Evolutionary conservation across 1,284 basidiomycete genomes (phyloP).

Genomic region (Somion occarium): DNA sequence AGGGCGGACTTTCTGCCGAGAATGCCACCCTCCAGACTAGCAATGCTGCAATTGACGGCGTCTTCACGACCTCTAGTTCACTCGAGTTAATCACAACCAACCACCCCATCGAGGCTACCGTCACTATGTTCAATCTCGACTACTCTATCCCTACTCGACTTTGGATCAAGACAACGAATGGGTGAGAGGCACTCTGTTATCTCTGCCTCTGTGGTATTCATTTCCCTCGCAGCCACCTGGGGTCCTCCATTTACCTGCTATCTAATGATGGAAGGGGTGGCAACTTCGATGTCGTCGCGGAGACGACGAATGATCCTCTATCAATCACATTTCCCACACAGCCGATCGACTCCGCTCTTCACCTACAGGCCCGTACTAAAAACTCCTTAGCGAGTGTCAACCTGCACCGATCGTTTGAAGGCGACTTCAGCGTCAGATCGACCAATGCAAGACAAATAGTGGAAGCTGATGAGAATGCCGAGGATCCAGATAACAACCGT

Average conservation of each 20-base stretch:
- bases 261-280: constrained; percentile 24
- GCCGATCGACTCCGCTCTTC: constrained; percentile 35
- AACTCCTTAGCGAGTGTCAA: constrained; percentile 27
- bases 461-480: constrained; percentile 2
- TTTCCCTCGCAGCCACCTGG: constrained; percentile 19
- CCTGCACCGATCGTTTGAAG: constrained; percentile 40
- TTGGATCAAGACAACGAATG: constrained; percentile 31
- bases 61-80: constrained; percentile 29
- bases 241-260: constrained; percentile 25
- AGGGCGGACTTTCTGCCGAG: constrained; percentile 32
- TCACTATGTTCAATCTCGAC: constrained; percentile 30
- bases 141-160: constrained; percentile 20
- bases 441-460: constrained; percentile 5
- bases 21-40: constrained; percentile 26
- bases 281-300: constrained; percentile 24
- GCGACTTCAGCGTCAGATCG: constrained; percentile 25
- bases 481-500: constrained; percentile 11
- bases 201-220: not conserved
- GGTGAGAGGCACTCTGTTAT: constrained; percentile 10
- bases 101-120: constrained; percentile 30
- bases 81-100: constrained; percentile 36
- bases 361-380: constrained; percentile 28
- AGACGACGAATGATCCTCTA: constrained; percentile 22
- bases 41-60: constrained; percentile 37
- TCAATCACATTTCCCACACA: constrained; percentile 27